Evolutionary conservation across 768 basidiomycete genomes (phyloP), one percentile per base, ranked within the genome.

Genomic region (Leccinum longicurvipes): DNA sequence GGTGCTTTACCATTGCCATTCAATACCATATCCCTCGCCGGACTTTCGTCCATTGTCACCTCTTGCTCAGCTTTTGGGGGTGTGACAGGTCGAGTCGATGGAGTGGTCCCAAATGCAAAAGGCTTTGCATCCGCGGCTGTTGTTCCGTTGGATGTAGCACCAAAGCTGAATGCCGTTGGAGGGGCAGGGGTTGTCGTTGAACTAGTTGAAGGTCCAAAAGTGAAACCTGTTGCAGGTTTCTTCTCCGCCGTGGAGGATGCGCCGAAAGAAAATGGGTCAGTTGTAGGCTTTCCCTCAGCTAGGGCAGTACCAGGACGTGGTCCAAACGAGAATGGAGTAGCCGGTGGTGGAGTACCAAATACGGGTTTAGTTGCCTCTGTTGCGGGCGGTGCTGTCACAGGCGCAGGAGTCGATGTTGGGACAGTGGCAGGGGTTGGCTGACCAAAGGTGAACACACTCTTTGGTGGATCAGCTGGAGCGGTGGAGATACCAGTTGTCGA

Each of bases 11-110:
- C 32, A 29, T 42, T 59, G 15, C 73, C 72, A 57, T 77, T 81
- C 23, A 72, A 59, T 47, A 80, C 79, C 63, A 82, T 72, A 9
- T 86, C 85, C 56, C 87, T 77, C 3, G 81, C 83, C 1, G 89
- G 89, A 60, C 89, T 91, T 70, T 91, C 89, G 39, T 91, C 89
- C 89, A 91, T 91, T 54, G 73, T 81, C 60, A 87, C 81, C 56
- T 89, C 89, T 48, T 84, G 79, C 45, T 84, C 85, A 31, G 76
- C 74, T 54, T 76, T 82, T 3, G 89, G 89, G 10, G 87, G 87
- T 0, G 87, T 89, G 6, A 75, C 72, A n/a, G 87, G 77, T 21
- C 85, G 76, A 25, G 75, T 68, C 44, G 69, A 45, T 11, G 73
- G 60, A 12, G 77, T 55, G 29, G 73, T 58, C 31, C 82, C 83